Base-by-base conservation (phyloP, 1,139 yeast species). In the Sugiyamaella pinicola region DNA sequence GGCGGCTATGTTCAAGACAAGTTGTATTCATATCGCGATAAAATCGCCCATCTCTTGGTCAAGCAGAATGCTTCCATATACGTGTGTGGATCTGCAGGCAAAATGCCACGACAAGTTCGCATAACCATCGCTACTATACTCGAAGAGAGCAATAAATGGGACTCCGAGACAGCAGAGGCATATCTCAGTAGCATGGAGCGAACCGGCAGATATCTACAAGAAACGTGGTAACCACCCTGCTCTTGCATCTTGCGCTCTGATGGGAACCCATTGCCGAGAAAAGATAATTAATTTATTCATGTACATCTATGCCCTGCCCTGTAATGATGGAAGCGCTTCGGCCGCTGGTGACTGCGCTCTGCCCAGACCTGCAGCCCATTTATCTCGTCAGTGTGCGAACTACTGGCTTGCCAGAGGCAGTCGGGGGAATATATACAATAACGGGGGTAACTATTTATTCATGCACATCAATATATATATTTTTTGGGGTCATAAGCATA, bases 211-310 rank as follows among this genome's bases (percentile, higher is more conserved):
- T 91, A 88, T 65, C 74, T 88, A 51, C 97, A 93, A 68, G 99
- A 93, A 65, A 90, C 96, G 0, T 91, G 98, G 98, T 91, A 58
- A n/a, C n/a, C n/a, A n/a, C n/a, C n/a, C n/a, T n/a, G n/a, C n/a
- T n/a, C n/a, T n/a, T n/a, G n/a, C n/a, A n/a, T n/a, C n/a, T n/a
- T n/a, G n/a, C n/a, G n/a, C n/a, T n/a, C n/a, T n/a, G n/a, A n/a
- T n/a, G n/a, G n/a, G n/a, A n/a, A n/a, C n/a, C n/a, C n/a, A n/a
- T n/a, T n/a, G n/a, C n/a, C n/a, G n/a, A n/a, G n/a, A n/a, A n/a
- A n/a, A n/a, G n/a, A n/a, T n/a, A n/a, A n/a, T n/a, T n/a, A n/a
- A n/a, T n/a, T n/a, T n/a, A n/a, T n/a, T n/a, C n/a, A n/a, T n/a
- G n/a, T n/a, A n/a, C n/a, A n/a, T n/a, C n/a, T n/a, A n/a, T n/a